A percentile compares a stretch with the other conserved stretches of the same genome.
Conservation (phyloP, 352 stramenopile genomes). For the Pythium sp. region DNA sequence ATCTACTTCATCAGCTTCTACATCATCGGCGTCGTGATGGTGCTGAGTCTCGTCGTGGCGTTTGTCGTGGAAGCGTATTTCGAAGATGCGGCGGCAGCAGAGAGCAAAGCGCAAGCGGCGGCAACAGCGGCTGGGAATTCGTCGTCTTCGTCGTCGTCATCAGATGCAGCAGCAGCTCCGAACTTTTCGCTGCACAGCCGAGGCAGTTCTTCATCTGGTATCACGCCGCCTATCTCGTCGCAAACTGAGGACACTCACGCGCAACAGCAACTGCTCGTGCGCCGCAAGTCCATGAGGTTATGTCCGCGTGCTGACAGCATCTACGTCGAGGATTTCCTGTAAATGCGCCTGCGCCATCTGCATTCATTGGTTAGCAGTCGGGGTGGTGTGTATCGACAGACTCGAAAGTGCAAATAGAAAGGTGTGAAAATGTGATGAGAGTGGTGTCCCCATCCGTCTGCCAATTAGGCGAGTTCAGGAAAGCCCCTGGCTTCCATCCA, state of each 20-base stretch:
- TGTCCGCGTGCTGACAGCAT: slow-evolving; percentile 38
- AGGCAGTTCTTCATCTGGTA: slow-evolving; percentile 4
- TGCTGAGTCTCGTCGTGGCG: slow-evolving; percentile 69
- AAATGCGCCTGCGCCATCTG: background rate
- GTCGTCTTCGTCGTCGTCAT: background rate
- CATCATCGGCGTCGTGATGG: slow-evolving; percentile 64
- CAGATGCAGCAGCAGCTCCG: background rate
- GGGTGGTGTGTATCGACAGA: too few relatives aligned
- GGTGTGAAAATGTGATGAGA: too few relatives aligned
- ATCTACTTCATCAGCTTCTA: slow-evolving; percentile 78
- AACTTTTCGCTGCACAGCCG: slow-evolving; percentile 4
- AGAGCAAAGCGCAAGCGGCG: slow-evolving; percentile 11
- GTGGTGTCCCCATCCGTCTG: too few relatives aligned
- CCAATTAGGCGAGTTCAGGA: too few relatives aligned
- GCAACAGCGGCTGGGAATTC: background rate
- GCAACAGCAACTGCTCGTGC: slow-evolving; percentile 18
- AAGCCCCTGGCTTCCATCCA: too few relatives aligned
- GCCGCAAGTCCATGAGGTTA: slow-evolving; percentile 22
- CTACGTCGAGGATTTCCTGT: slow-evolving; percentile 45
- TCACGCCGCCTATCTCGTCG: background rate
- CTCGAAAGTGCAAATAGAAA: too few relatives aligned
- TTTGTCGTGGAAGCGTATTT: slow-evolving; percentile 68
- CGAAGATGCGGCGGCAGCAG: slow-evolving; percentile 21
- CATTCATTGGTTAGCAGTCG: too few relatives aligned
- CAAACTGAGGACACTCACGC: slow-evolving; percentile 3